Evolutionary conservation across 139 green algal species (phyloP), one percentile per base, ranked within the genome.

Genomic region (Picochlorum sp.): DNA sequence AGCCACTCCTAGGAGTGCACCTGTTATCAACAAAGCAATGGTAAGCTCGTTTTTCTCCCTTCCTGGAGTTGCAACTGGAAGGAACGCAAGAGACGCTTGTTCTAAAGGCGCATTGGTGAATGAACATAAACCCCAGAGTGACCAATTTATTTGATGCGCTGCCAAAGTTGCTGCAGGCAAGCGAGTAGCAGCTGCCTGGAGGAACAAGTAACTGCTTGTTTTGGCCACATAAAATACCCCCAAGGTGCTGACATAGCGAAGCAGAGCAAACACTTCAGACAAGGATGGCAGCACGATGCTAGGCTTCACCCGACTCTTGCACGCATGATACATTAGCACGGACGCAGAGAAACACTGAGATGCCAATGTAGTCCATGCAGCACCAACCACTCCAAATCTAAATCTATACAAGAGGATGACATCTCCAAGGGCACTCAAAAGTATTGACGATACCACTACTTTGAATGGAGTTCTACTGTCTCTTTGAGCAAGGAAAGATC

Each of bases 141-240:
- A 58, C 68, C 64, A 85, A 0, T 79, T 13, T 18, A 72, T 71
- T 73, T 92, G 84, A 70, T 92, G 85, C 9, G 80, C 84, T 1
- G 85, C 85, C 61, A 91, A 67, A 30, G 71, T 63, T 30, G 81
- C 45, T 15, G 71, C 65, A 6, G 55, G 37, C 44, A 90, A 66
- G 20, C 37, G 62, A 7, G 85, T 79, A 6, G 83, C 83, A 4
- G 77, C 67, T 41, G 66, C 76, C 67, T 86, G 79, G 16, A 88
- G 57, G 45, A 81, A 59, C 13, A 89, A 64, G 65, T 89, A 89
- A 41, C 65, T 77, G 2, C 80, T 23, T 62, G 82, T 87, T 67
- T 90, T 91, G 76, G 62, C 73, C 0, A 86, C 34, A 62, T 88
- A 88, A 14, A 86, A 79, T 2, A 91, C 44, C 3, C 66, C 77